Conservation (phyloP, 148 eudicot genomes). For the Camellia sinensis region DNA sequence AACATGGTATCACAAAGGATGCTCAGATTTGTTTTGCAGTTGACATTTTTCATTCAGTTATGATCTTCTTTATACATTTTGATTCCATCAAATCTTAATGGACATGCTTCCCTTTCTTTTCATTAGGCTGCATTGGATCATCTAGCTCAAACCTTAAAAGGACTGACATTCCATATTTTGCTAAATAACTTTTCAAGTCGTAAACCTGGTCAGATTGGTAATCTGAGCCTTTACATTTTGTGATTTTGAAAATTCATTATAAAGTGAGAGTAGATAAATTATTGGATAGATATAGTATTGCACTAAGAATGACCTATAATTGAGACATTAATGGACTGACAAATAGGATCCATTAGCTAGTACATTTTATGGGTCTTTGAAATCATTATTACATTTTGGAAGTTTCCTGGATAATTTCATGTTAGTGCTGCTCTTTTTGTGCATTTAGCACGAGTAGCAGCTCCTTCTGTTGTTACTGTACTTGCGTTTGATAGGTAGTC, state of each 20-base stretch:
- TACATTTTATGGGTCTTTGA: not conserved
- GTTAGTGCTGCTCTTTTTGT: not conserved
- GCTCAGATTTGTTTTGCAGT: constrained; percentile 60
- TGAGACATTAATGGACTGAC: not conserved
- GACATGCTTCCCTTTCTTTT: too few species aligned
- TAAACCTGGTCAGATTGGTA: too few species aligned
- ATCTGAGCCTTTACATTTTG: too few species aligned
- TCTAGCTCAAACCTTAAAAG: not conserved
- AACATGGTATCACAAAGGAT: constrained; percentile 79
- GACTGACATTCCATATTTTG: not conserved
- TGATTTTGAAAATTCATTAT: not conserved
- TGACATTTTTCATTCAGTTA: not conserved
- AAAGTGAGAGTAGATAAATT: not conserved
- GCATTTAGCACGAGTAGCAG: not conserved
- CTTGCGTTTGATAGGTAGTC: too few species aligned
- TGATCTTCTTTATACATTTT: too few species aligned
- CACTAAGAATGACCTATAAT: not conserved
- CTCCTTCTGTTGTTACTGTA: too few species aligned
- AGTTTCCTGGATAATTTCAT: not conserved
- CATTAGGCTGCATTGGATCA: too few species aligned
- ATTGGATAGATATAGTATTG: not conserved
- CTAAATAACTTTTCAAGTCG: not conserved
- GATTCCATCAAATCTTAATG: too few species aligned
- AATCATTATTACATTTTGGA: not conserved
- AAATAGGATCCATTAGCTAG: not conserved